phyloP scores from a whole-genome alignment of 495 filamentous ascomycete genomes.

The Usnea hakonensis region DNA sequence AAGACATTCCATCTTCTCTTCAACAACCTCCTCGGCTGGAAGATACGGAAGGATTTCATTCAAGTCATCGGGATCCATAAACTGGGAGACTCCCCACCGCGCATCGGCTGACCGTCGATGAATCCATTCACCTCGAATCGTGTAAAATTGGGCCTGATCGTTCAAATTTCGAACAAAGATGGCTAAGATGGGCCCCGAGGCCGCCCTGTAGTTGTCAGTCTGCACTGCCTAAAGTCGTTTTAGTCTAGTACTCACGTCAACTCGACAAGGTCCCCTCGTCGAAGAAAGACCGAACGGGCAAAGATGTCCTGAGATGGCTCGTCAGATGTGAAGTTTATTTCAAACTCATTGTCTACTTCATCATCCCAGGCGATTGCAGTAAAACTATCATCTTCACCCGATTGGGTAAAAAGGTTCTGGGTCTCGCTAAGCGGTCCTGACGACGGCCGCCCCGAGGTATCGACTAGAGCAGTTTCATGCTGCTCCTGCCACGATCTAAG shows the following conservation, averaged over 20 bases:
- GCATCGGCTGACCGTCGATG: constrained; percentile 38
- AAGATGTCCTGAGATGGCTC: constrained; percentile 36
- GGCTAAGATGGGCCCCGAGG: constrained; percentile 48
- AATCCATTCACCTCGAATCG: constrained; percentile 65
- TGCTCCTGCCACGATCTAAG: constrained; percentile 32
- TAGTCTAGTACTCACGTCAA: constrained; percentile 37
- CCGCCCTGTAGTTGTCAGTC: constrained; percentile 22
- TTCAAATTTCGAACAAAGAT: constrained; percentile 61
- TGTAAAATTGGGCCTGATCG: constrained; percentile 63
- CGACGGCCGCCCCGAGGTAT: background rate
- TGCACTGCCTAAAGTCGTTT: constrained; percentile 9
- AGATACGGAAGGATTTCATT: constrained; percentile 54
- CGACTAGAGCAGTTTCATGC: constrained; percentile 5
- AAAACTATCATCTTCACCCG: constrained; percentile 15
- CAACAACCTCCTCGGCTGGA: constrained; percentile 39
- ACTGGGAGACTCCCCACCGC: constrained; percentile 57
- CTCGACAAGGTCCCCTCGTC: constrained; percentile 69
- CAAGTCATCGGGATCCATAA: constrained; percentile 51
- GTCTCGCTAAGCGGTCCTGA: background rate
- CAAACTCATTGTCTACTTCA: constrained; percentile 31
- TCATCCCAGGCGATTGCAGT: constrained; percentile 24
- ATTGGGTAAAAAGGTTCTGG: constrained; percentile 12
- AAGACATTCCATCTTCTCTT: constrained; percentile 39
- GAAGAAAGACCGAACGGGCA: constrained; percentile 35
- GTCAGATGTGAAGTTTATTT: constrained; percentile 30